phyloP scores from a whole-genome alignment of 345 rosid species.

The Anastatica hierochuntica region DNA sequence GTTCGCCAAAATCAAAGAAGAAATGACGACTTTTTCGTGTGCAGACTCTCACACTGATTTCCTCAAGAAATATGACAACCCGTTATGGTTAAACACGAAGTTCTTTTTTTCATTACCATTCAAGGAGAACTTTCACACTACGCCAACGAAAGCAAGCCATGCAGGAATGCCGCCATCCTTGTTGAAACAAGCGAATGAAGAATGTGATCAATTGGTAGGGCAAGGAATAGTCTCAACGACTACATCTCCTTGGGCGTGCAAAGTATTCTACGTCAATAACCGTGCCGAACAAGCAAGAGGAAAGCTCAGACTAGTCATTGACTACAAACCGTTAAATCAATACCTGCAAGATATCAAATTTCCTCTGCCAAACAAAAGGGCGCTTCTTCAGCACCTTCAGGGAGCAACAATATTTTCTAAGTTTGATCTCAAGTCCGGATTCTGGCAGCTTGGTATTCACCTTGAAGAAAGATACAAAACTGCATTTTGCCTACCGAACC shows the following conservation, averaged over 20 bases:
- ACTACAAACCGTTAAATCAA: neutral
- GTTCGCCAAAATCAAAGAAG: neutral
- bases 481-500: neutral
- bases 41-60: neutral
- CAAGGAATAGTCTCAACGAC: neutral
- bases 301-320: neutral
- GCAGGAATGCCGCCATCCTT: neutral
- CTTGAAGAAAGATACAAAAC: neutral
- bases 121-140: neutral
- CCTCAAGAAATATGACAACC: neutral
- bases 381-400: neutral
- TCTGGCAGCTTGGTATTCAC: too few species aligned
- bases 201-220: neutral
- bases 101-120: neutral
- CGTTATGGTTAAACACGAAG: neutral
- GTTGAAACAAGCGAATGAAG: neutral
- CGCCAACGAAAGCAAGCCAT: neutral
- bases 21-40: neutral
- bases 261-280: neutral
- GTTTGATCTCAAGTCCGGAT: neutral
- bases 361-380: neutral
- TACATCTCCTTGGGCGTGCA: neutral
- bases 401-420: neutral
- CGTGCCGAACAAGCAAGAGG: neutral
- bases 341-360: neutral